Evolutionary conservation across 352 stramenopile species (phyloP).

Genomic region (Bremia lactucae): DNA sequence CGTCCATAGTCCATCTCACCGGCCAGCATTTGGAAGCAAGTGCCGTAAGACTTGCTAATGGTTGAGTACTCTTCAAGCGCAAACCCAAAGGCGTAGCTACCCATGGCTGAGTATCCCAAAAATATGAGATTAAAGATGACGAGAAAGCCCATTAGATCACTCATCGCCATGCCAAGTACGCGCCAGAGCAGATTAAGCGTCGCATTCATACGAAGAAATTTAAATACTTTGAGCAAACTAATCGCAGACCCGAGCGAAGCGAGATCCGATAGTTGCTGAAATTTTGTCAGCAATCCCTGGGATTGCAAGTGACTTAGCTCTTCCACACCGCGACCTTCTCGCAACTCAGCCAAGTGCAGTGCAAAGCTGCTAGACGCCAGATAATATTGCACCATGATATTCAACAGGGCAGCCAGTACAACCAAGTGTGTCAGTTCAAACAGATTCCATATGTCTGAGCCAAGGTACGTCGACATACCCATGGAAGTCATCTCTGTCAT

Average conservation of each 20-base stretch:
- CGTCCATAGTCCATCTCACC: slow-evolving; percentile 75
- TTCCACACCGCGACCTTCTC: slow-evolving; percentile 26
- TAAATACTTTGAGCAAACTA: slow-evolving; percentile 82
- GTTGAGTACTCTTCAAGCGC: slow-evolving; percentile 76
- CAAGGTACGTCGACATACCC: slow-evolving; percentile 59
- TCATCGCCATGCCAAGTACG: slow-evolving; percentile 71
- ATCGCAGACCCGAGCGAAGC: slow-evolving; percentile 64
- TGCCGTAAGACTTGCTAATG: slow-evolving; percentile 70
- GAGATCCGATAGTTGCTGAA: slow-evolving; percentile 67
- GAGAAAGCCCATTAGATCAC: slow-evolving; percentile 81
- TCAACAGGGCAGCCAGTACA: slow-evolving; percentile 48
- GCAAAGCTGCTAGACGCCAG: slow-evolving; percentile 43
- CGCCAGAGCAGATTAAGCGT: slow-evolving; percentile 81
- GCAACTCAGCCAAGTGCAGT: slow-evolving; percentile 29
- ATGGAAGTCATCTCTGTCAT: slow-evolving; percentile 70
- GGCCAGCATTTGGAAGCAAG: slow-evolving; percentile 83
- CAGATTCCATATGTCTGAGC: slow-evolving; percentile 82
- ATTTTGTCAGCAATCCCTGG: slow-evolving; percentile 51
- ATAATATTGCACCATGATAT: slow-evolving; percentile 61
- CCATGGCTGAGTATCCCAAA: slow-evolving; percentile 77
- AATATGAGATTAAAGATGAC: slow-evolving; percentile 87
- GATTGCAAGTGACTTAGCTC: slow-evolving; percentile 53
- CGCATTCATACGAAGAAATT: slow-evolving; percentile 86
- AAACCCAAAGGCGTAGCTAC: slow-evolving; percentile 76
- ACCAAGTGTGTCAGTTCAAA: slow-evolving; percentile 76